phyloP scores from a whole-genome alignment of 2,329 filamentous ascomycete species.

The Penicillium paneum region DNA sequence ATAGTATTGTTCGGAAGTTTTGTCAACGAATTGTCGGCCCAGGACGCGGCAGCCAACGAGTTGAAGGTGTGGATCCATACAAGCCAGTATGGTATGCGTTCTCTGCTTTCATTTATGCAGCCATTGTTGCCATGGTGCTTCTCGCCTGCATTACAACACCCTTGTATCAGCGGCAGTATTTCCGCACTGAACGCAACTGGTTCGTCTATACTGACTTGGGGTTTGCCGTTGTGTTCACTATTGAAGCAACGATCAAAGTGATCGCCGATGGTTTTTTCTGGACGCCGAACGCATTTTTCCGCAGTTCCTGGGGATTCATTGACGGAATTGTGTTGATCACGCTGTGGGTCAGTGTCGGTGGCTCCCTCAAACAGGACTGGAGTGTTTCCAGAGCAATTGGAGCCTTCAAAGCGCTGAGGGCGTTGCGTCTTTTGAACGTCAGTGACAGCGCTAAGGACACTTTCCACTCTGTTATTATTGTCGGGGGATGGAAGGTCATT shows the following conservation, averaged over 20 bases:
- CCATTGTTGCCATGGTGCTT: conserved; percentile 96
- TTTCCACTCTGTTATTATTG: conserved; percentile 92
- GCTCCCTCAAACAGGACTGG: conserved; percentile 75
- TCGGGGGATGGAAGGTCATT: conserved; percentile 90
- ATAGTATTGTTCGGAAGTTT: conserved; percentile 71
- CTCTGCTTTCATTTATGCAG: conserved; percentile 87
- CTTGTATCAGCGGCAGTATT: conserved; percentile 87
- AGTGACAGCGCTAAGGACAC: conserved; percentile 94
- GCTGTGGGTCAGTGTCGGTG: conserved; percentile 90
- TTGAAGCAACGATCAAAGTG: conserved; percentile 86
- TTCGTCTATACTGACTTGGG: conserved; percentile 91
- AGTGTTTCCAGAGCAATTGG: conserved; percentile 86
- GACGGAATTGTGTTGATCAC: conserved; percentile 88
- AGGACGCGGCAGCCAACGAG: conserved; percentile 78
- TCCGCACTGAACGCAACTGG: conserved; percentile 72
- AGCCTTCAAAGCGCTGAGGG: conserved; percentile 93
- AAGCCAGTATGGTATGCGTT: conserved; percentile 89
- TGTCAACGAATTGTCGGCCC: conserved; percentile 91
- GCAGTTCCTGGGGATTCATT: conserved; percentile 95
- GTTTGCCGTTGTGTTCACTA: conserved; percentile 80
- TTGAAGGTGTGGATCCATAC: conserved; percentile 86
- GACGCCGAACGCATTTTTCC: conserved; percentile 95
- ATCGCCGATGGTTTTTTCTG: conserved; percentile 94
- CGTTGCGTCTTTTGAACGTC: conserved; percentile 85
- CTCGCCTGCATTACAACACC: conserved; percentile 93